Base-by-base conservation (phyloP, 176 grass and related monocot genomes). In the Poa pratensis region DNA sequence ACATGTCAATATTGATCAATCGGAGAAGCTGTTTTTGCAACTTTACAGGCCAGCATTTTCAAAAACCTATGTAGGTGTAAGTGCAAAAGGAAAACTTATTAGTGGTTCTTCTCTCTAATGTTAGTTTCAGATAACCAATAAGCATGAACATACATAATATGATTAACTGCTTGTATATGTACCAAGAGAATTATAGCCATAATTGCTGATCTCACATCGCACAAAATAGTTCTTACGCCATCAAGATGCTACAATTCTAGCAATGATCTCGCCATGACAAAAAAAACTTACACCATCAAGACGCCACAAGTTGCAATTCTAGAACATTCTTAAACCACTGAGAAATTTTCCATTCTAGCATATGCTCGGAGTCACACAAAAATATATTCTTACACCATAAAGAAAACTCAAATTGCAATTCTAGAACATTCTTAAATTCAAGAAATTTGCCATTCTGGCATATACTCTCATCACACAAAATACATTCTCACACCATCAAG, bases 1-100 rank as follows among this genome's bases (percentile, higher is more conserved):
- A 83, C 87, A 73, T 90, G 83, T 54, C 89, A 87, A 82, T 93
- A 82, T 90, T 95, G 89, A 84, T 98, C 86, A 35, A 95, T 57
- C 0, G 85, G 95, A 13, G 87, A 90, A 83, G 91, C 91, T 73
- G 85, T 93, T 78, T 93, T 95, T 17, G 87, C 89, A 63, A 93
- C 77, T 84, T 98, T 91, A 20, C 40, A 87, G 2, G 91, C 87
- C 0, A 85, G 92, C 17, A 86, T 76, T 89, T 92, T 95, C 77
- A 83, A 95, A 83, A 11, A 92, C 91, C 95, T 95, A 76, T 35
- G 76, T 27, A 57, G n/a, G 40, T 12, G 60, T 18, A 85, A 69
- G 80, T 35, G 28, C 37, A 48, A 76, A 53, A n/a, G 32, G 27
- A 27, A 62, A 64, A 18, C 2, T 70, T 53, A 10, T 76, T 53